Evolutionary conservation across 768 basidiomycete species (phyloP), one percentile per base, ranked within the genome.

Genomic region (Leccinum broughii): DNA sequence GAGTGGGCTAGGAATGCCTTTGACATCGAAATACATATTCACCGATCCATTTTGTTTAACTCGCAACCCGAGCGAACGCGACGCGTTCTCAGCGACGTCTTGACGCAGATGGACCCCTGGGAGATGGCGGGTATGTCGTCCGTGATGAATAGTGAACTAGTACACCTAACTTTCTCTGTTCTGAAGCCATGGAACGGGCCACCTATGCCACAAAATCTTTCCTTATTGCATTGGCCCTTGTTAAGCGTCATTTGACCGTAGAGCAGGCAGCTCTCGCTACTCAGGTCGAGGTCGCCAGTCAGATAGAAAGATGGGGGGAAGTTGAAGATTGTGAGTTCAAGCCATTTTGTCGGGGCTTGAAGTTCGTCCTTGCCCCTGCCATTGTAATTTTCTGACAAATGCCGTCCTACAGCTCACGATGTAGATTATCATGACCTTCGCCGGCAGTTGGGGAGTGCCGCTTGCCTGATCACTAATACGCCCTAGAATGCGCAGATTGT

Each of bases 281-380:
- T 7, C 89, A 90, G 55, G 95, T 96, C 8, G 97, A 99, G 76
- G 96, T 99, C 0, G 81, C 87, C 63, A 95, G 93, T 72, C 96
- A 98, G 77, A 98, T 98, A 61, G 86, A 95, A 74, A 83, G 88
- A 53, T 99, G 97, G 97, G 97, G 97, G n/a, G 96, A 98, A 76
- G 97, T 99, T 0, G 97, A 98, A 79, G 97, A 98, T 73, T 93
- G 96, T 98, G 69, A 80, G 97, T 81, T 32, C 50, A 22, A 20
- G 30, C 35, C 6, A 26, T 54, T 14, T 54, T 35, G 46, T 49
- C 35, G 59, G 56, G 54, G 48, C 51, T 54, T 58, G 35, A 55
- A 69, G 51, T 26, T 57, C 28, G 24, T 46, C n/a, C 49, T 9
- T 44, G 37, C 39, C 6, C 30, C 48, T 48, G 20, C 15, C 7